Evolutionary conservation across 2,329 filamentous ascomycete genomes (phyloP).

Genomic region (Chrysoporthe puriensis): DNA sequence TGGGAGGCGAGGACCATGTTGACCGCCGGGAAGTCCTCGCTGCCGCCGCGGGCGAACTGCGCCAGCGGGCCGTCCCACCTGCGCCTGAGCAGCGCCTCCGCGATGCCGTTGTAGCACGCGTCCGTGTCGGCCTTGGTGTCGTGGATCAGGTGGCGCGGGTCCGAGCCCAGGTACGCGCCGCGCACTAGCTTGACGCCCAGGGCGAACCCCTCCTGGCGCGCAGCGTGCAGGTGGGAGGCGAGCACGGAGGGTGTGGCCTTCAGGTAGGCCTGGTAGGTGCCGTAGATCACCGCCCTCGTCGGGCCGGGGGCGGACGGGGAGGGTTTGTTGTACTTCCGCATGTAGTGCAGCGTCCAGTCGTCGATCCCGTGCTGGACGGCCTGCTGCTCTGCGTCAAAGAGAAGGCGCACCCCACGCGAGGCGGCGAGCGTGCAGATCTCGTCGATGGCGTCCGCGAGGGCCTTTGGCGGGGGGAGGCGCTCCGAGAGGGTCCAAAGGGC

Average conservation of each 20-base stretch:
- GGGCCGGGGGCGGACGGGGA: conserved; percentile 24
- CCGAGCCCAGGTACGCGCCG: conserved; percentile 72
- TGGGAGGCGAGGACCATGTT: conserved; percentile 79
- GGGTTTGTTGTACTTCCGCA: conserved; percentile 72
- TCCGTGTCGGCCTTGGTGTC: conserved; percentile 75
- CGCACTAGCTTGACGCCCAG: conserved; percentile 77
- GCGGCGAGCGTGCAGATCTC: conserved; percentile 74
- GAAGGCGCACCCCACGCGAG: conserved; percentile 69
- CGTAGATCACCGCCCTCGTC: conserved; percentile 73
- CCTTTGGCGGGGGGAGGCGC: conserved; percentile 63
- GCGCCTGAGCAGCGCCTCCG: conserved; percentile 67
- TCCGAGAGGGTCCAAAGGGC: conserved; percentile 69
- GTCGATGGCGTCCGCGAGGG: conserved; percentile 71
- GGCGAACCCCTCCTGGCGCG: conserved; percentile 63
- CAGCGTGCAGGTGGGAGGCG: conserved; percentile 61
- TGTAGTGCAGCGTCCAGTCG: conserved; percentile 76
- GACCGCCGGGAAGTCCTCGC: conserved; percentile 56
- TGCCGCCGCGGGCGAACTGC: conserved; percentile 41
- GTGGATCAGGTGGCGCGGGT: conserved; percentile 71
- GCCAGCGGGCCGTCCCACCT: conserved; percentile 61
- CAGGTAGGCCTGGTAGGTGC: conserved; percentile 79
- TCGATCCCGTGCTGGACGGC: conserved; percentile 79
- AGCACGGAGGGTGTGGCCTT: conserved; percentile 64
- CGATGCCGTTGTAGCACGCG: conserved; percentile 71
- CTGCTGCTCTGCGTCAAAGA: conserved; percentile 87